Evolutionary conservation across 1,139 yeast species (phyloP).

Genomic region (Geotrichum histeridarum): DNA sequence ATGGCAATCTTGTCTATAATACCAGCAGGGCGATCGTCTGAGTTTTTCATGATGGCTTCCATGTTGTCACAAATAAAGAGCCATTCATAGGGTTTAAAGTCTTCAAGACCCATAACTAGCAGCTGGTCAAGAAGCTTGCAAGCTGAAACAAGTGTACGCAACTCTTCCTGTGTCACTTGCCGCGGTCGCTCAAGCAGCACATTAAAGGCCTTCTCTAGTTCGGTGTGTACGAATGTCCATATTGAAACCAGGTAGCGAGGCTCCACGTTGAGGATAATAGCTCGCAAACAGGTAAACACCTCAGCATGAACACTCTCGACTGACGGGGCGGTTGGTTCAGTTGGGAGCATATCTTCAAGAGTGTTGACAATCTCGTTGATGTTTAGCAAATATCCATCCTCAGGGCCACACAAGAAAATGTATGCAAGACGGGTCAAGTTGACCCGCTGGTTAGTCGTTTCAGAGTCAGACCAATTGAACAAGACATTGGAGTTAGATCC

Average conservation of each 20-base stretch:
- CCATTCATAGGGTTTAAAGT: constrained; percentile 81
- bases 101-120: constrained; percentile 64
- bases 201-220: constrained; percentile 51
- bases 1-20: constrained; percentile 38
- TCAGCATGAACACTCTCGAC: constrained; percentile 32
- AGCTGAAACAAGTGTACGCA: constrained; percentile 41
- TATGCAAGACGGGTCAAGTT: constrained; percentile 58
- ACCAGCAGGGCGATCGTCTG: constrained; percentile 38
- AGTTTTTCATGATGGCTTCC: constrained; percentile 50
- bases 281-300: constrained; percentile 56
- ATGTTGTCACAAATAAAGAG: constrained; percentile 68
- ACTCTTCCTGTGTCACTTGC: neutral
- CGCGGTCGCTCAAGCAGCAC: constrained; percentile 32
- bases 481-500: constrained; percentile 48
- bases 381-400: constrained; percentile 49
- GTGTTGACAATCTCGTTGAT: constrained; percentile 50
- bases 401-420: constrained; percentile 55
- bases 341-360: constrained; percentile 36
- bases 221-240: constrained; percentile 67
- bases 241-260: constrained; percentile 61
- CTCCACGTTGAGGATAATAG: constrained; percentile 55
- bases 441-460: constrained; percentile 47
- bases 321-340: constrained; percentile 33
- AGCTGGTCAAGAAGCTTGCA: constrained; percentile 76
- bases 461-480: constrained; percentile 76